A percentile compares a stretch with the other conserved stretches of the same genome.
phyloP scores from a whole-genome alignment of 257 asterid genomes.

The Solanum chiquidenum region DNA sequence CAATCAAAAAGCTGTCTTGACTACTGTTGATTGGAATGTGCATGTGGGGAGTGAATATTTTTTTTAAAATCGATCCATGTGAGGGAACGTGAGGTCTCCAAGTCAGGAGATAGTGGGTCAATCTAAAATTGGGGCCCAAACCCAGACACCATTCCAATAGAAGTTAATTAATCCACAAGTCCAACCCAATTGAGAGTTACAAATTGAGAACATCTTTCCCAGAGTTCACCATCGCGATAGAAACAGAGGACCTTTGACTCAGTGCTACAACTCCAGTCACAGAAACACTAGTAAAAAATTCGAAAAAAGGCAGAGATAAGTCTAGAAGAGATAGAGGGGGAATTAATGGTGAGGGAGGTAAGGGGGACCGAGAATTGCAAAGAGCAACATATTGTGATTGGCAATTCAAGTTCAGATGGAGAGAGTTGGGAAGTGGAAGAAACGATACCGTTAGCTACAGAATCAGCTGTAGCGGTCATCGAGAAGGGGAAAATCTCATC shows the following conservation, averaged over 20 bases:
- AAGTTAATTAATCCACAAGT: not conserved
- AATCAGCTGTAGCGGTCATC: too few species aligned
- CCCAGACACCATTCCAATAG: not conserved
- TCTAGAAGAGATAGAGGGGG: not conserved
- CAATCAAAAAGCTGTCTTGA: not conserved
- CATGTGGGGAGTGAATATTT: not conserved
- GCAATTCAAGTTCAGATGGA: not conserved
- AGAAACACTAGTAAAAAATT: not conserved
- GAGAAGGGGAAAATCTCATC: not conserved
- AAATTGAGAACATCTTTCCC: not conserved
- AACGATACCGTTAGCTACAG: too few species aligned
- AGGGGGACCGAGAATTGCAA: not conserved
- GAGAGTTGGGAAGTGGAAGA: not conserved
- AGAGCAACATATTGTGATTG: not conserved
- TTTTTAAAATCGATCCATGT: not conserved
- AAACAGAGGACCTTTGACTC: not conserved
- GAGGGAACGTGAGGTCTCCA: not conserved
- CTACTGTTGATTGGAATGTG: not conserved
- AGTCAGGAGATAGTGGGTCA: not conserved
- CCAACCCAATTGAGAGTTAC: not conserved
- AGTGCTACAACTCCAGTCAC: not conserved
- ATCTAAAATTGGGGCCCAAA: not conserved
- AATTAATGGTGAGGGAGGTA: not conserved
- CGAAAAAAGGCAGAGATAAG: not conserved
- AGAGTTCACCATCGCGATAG: not conserved